A percentile compares a stretch with the other conserved stretches of the same genome.
Conservation (phyloP, 176 grass and related monocot genomes). For the Ananas comosus region DNA sequence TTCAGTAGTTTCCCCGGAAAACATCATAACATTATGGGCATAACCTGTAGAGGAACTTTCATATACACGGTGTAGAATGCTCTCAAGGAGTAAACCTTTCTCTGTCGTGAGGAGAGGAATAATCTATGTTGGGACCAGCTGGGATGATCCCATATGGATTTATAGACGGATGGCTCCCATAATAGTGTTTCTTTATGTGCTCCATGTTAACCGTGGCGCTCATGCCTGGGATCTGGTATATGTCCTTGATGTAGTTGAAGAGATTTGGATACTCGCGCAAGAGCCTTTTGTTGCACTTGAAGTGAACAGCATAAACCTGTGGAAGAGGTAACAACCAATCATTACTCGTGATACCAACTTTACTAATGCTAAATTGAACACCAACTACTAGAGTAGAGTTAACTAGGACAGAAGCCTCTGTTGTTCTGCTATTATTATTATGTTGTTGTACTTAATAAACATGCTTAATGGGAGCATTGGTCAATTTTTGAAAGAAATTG, state of each 20-base stretch:
- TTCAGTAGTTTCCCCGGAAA: no score
- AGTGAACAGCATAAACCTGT: constrained; percentile 84
- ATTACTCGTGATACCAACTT: not conserved
- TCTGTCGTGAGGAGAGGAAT: constrained; percentile 68
- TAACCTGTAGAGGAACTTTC: no score
- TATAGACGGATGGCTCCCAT: constrained; percentile 82
- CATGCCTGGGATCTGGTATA: constrained; percentile 74
- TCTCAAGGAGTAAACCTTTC: constrained; percentile 43
- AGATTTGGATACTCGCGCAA: constrained; percentile 72
- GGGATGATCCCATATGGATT: constrained; percentile 74
- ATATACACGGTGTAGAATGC: not conserved
- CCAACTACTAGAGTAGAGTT: no score
- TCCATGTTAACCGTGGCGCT: constrained; percentile 65
- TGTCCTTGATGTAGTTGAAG: constrained; percentile 94
- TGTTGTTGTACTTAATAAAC: no score
- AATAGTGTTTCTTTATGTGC: constrained; percentile 90
- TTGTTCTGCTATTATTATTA: no score
- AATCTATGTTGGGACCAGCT: constrained; percentile 56
- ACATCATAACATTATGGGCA: no score
- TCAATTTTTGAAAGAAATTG: no score
- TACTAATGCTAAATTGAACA: no score
- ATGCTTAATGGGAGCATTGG: no score
- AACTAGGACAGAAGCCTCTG: no score
- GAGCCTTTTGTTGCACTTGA: constrained; percentile 95
- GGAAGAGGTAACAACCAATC: not conserved